Evolutionary conservation across 164 flowering plant species (phyloP).

Genomic region (Stephania cephalantha): DNA sequence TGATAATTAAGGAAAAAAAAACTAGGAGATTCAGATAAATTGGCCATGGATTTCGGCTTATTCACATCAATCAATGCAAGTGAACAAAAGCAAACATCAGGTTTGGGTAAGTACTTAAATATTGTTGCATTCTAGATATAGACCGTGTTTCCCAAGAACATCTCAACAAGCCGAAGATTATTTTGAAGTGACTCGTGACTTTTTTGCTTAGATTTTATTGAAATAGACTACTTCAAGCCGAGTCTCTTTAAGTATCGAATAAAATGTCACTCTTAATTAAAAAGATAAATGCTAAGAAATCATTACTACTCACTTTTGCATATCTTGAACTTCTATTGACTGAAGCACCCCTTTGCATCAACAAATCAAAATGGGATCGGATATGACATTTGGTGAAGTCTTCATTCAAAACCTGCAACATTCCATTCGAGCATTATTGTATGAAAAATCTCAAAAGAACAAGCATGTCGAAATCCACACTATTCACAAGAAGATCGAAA

Average conservation of each 20-base stretch:
- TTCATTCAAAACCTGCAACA: conserved; percentile 72
- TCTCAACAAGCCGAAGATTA: too few relatives aligned
- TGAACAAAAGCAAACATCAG: background rate
- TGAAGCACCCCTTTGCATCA: conserved; percentile 32
- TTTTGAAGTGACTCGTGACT: background rate
- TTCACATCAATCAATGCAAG: background rate
- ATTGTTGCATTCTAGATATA: background rate
- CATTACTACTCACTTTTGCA: conserved; percentile 59
- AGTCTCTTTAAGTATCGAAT: background rate
- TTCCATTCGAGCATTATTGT: background rate
- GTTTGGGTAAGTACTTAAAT: background rate
- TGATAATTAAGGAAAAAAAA: background rate
- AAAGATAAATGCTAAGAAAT: background rate
- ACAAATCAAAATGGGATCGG: conserved; percentile 46
- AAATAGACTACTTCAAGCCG: background rate
- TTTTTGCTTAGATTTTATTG: background rate
- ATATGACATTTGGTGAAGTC: conserved; percentile 81
- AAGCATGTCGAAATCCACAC: too few relatives aligned
- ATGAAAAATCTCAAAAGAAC: background rate
- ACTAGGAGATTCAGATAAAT: background rate
- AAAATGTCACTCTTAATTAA: background rate
- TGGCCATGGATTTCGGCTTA: background rate
- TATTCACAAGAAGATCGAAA: too few relatives aligned
- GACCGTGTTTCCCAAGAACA: background rate
- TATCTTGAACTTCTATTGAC: conserved; percentile 17